A percentile compares a stretch with the other conserved stretches of the same genome.
Evolutionary conservation across 2,329 filamentous ascomycete species (phyloP).

Genomic region (Lecanicillium sp.): DNA sequence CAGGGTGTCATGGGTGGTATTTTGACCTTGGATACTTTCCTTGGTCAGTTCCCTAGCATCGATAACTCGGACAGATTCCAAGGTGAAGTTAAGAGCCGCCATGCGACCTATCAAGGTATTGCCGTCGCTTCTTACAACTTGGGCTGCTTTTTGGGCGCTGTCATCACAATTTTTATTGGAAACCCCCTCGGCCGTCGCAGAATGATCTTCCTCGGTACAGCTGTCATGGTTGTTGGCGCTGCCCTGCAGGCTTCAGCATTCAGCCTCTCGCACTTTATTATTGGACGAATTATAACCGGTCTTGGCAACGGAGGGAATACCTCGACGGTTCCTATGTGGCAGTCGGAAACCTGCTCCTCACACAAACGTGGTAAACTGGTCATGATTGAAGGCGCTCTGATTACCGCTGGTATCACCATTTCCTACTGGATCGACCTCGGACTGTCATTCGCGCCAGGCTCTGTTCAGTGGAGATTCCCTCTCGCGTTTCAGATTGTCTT

Average conservation of each 20-base stretch:
- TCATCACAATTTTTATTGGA: slow-evolving; percentile 58
- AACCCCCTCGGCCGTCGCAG: slow-evolving; percentile 51
- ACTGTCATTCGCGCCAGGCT: slow-evolving; percentile 38
- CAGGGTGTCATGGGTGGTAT: slow-evolving; percentile 71
- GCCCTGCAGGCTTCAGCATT: slow-evolving; percentile 50
- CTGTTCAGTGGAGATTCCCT: slow-evolving; percentile 48
- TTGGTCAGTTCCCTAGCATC: slow-evolving; percentile 46
- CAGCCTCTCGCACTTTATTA: slow-evolving; percentile 44
- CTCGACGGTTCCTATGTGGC: slow-evolving; percentile 51
- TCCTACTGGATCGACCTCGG: slow-evolving; percentile 55
- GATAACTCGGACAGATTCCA: slow-evolving; percentile 26
- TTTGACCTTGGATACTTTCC: slow-evolving; percentile 56
- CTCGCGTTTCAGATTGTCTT: slow-evolving; percentile 48
- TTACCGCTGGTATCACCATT: slow-evolving; percentile 48
- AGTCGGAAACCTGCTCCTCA: slow-evolving; percentile 48
- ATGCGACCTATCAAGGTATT: slow-evolving; percentile 46
- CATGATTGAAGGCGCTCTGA: slow-evolving; percentile 51
- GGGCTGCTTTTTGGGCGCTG: slow-evolving; percentile 55
- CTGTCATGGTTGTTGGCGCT: slow-evolving; percentile 50
- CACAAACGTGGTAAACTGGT: slow-evolving; percentile 52
- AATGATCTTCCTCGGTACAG: slow-evolving; percentile 51
- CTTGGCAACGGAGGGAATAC: slow-evolving; percentile 50
- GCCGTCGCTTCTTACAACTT: slow-evolving; percentile 48
- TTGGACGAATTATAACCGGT: slow-evolving; percentile 50
- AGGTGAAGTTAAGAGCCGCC: slow-evolving; percentile 27